Conservation (phyloP, 306 rosid species). For the Cucumis hystrix region DNA sequence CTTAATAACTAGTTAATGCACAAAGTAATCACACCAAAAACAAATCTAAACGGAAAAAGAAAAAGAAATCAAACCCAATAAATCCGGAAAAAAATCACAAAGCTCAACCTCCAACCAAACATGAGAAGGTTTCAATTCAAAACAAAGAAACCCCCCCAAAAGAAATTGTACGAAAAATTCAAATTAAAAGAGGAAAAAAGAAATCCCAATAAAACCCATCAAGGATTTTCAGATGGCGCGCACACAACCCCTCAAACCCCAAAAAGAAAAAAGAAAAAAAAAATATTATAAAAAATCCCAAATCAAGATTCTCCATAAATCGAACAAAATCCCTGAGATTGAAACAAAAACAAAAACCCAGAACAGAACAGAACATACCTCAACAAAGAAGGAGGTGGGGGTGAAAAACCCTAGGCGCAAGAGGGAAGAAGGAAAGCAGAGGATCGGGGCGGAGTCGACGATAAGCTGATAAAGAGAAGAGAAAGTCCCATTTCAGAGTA, state of each 20-base stretch:
- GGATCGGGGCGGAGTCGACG: background rate
- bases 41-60: background rate
- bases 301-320: background rate
- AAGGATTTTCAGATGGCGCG: background rate
- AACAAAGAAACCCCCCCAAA: background rate
- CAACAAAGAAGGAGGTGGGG: background rate
- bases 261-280: too few species aligned
- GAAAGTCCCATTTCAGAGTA: constrained; percentile 3
- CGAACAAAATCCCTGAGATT: background rate
- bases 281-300: background rate
- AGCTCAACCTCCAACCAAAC: background rate
- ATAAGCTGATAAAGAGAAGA: background rate
- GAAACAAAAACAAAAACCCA: background rate
- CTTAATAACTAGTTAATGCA: background rate
- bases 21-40: background rate
- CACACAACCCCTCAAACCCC: background rate
- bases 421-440: background rate
- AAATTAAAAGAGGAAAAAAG: background rate
- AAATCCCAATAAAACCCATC: background rate
- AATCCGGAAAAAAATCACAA: background rate
- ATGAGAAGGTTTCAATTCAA: background rate
- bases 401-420: background rate
- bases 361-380: background rate
- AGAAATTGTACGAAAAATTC: background rate
- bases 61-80: background rate